A percentile compares a stretch with the other conserved stretches of the same genome.
phyloP scores from a whole-genome alignment of 768 basidiomycete genomes.

The Suillus occidentalis region DNA sequence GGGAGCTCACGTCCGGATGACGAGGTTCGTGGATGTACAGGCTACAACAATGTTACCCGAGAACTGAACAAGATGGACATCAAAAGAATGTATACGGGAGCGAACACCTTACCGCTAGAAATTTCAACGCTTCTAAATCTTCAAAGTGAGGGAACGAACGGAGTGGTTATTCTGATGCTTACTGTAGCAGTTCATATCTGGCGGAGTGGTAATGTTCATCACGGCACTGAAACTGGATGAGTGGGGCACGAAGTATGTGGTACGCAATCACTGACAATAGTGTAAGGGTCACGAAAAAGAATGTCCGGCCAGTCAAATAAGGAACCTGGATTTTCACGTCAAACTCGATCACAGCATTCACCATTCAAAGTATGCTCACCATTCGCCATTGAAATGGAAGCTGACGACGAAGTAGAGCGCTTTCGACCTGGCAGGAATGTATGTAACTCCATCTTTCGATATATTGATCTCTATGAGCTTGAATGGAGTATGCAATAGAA shows the following conservation, averaged over 20 bases:
- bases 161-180: slow-evolving; percentile 2
- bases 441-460: slow-evolving; percentile 26
- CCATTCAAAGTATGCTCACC: slow-evolving; percentile 14
- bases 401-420: slow-evolving; percentile 18
- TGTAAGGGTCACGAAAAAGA: slow-evolving; percentile 17
- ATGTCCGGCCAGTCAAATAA: slow-evolving; percentile 23
- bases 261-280: slow-evolving; percentile 14
- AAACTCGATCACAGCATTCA: not conserved
- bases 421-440: slow-evolving; percentile 19
- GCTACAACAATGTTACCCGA: slow-evolving; percentile 16
- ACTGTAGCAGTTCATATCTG: slow-evolving; percentile 16
- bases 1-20: slow-evolving; percentile 29
- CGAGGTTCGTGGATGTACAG: slow-evolving; percentile 24
- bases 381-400: slow-evolving; percentile 27
- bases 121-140: slow-evolving; percentile 9
- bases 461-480: not conserved
- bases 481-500: not conserved
- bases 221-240: slow-evolving; percentile 10
- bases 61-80: slow-evolving; percentile 10
- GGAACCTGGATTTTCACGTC: slow-evolving; percentile 18
- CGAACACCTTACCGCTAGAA: slow-evolving; percentile 14
- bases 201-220: not conserved
- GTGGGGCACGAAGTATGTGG: not conserved
- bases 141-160: not conserved
- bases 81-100: not conserved